Conservation (phyloP, 768 basidiomycete species). For the Leucocoprinus birnbaumii region DNA sequence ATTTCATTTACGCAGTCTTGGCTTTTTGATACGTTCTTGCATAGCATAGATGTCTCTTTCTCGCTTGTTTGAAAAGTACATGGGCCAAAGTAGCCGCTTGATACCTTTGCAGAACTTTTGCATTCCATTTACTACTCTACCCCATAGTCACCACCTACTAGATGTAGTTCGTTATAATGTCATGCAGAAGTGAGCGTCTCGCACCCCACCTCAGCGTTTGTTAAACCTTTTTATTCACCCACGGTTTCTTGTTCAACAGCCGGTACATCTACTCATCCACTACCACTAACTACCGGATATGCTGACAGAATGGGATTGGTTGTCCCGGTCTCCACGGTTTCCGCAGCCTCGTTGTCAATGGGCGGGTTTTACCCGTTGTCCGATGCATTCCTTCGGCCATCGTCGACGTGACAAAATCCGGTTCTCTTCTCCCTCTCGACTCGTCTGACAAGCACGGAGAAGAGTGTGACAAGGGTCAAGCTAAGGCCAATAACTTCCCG, state of each 20-base stretch:
- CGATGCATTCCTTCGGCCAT: too few species aligned
- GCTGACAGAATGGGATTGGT: not conserved
- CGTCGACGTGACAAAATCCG: too few species aligned
- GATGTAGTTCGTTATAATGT: constrained; percentile 8
- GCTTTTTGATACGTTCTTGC: constrained; percentile 4
- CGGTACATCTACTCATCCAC: too few species aligned
- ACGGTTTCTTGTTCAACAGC: too few species aligned
- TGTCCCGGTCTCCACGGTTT: not conserved
- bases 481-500: too few species aligned
- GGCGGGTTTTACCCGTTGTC: constrained; percentile 1
- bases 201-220: too few species aligned
- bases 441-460: too few species aligned
- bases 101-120: not conserved
- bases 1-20: not conserved
- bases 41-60: not conserved
- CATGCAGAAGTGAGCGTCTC: not conserved
- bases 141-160: not conserved
- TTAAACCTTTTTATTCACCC: too few species aligned
- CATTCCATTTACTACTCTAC: constrained; percentile 1
- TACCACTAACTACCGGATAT: too few species aligned
- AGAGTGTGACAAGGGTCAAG: too few species aligned
- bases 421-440: too few species aligned
- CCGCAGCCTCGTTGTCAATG: too few species aligned
- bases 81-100: not conserved
- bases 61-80: not conserved